Evolutionary conservation across 352 stramenopile species (phyloP), one percentile per base, ranked within the genome.

Genomic region (Phytophthora pluvialis): DNA sequence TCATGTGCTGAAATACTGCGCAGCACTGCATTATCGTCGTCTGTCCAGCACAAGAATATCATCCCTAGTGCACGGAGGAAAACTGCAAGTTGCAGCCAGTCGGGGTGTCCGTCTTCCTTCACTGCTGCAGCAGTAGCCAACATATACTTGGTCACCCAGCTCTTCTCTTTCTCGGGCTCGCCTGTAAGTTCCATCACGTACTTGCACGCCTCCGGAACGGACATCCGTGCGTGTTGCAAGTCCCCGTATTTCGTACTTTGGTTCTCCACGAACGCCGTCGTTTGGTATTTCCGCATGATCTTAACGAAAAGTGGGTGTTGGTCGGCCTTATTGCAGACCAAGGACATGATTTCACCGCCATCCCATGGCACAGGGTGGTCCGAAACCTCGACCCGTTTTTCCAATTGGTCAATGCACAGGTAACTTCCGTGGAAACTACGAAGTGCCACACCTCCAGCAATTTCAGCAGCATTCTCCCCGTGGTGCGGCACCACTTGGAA

Each of bases 251-350:
- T 84, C 4, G 53, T 56, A 9, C 60, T 13, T 60, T 93, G 83
- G 15, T 50, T 67, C 18, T 64, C 64, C 3, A 80, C 80, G 38
- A 93, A 95, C 3, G 67, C 67, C 4, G 32, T 35, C 0, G 82
- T 95, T 60, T 95, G 79, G 52, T 88, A 81, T 74, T 91, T 92
- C 59, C 84, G 77, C 76, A 91, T 80, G 42, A 95, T 81, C 49
- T 86, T 89, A 5, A 72, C 66, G 28, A 85, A 80, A 21, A 94
- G 61, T 40, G 84, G 83, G 8, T 72, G 77, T 1, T 69, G 31
- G 35, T 81, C 62, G 8, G 47, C 16, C 58, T 90, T 90, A 55
- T 90, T 87, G 76, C 87, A 95, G 32, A 93, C 81, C 31, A 95
- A 77, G 36, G 77, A 78, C 72, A 85, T 86, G 51, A 89, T 84